Evolutionary conservation across 2,329 filamentous ascomycete species (phyloP), one percentile per base, ranked within the genome.

Genomic region (Fusarium nurragi): DNA sequence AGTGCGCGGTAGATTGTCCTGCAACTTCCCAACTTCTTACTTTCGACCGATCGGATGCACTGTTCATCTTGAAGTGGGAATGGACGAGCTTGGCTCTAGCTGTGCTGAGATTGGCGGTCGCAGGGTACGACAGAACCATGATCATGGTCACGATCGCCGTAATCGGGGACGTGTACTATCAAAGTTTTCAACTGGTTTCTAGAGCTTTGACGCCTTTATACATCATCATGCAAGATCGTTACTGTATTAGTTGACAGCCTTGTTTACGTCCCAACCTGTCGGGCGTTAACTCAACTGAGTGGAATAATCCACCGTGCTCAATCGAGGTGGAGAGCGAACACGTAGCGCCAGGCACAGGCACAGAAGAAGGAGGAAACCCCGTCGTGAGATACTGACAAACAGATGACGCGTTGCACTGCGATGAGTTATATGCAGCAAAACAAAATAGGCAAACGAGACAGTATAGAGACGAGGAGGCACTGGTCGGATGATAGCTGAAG

Each of bases 51-150:
- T 55, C 56, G 46, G 49, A 53, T 30, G 13, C 55, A 56, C 60
- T 54, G 34, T 52, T 41, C 58, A 39, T 57, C 65, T 71, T 51
- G 45, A 68, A 70, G 47, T 41, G 65, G 69, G 60, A 71, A 49
- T 47, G 53, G 46, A 38, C 41, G 52, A 60, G 56, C 36, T 50
- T 43, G 19, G 37, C 48, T 62, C 55, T 62, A 45, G 58, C 60
- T 60, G 52, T 70, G 67, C 67, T 71, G 67, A 68, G 59, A 56
- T 64, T 68, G 55, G 58, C 69, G 69, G 69, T 65, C 69, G 69
- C 65, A 71, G 54, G 59, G 55, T 58, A 43, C 57, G 58, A 26
- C 49, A 54, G 58, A 66, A 12, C 37, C 37, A 38, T 26, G 23
- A 25, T 43, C 48, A 54, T 22, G 48, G 54, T 56, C 48, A 50